Conservation (phyloP, 75 land plant species). For the Azolla pinnata region DNA sequence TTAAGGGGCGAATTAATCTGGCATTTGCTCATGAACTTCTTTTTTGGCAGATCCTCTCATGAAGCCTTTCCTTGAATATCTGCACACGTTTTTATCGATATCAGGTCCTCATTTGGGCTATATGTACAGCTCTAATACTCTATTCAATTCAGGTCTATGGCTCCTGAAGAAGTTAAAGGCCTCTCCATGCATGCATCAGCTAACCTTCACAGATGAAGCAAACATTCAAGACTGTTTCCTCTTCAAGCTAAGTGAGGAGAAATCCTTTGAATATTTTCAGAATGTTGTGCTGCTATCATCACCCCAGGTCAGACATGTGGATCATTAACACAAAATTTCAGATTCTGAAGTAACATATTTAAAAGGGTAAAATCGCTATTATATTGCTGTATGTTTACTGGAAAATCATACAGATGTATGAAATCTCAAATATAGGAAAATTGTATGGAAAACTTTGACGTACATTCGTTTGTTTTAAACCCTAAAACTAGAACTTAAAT, state of each 20-base stretch:
- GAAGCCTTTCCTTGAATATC: constrained; percentile 54
- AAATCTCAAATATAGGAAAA: too few relatives aligned
- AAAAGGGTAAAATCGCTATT: too few relatives aligned
- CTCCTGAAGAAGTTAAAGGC: constrained; percentile 75
- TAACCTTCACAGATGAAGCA: constrained; percentile 73
- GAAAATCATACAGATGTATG: too few relatives aligned
- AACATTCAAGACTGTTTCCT: constrained; percentile 65
- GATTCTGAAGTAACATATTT: too few relatives aligned
- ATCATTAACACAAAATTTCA: constrained; percentile 10
- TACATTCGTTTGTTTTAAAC: too few relatives aligned
- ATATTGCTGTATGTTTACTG: too few relatives aligned
- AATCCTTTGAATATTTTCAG: constrained; percentile 65
- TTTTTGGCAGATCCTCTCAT: constrained; percentile 48
- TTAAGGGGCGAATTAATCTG: not conserved
- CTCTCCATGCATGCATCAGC: constrained; percentile 77
- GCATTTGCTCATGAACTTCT: not conserved
- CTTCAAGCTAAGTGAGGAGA: constrained; percentile 77
- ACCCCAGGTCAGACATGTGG: constrained; percentile 69
- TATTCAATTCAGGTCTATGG: constrained; percentile 88
- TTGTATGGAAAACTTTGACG: too few relatives aligned
- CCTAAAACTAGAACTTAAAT: too few relatives aligned
- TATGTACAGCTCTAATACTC: constrained; percentile 71
- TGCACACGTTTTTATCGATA: constrained; percentile 64
- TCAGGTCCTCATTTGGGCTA: constrained; percentile 91
- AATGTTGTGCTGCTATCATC: constrained; percentile 72